These are phyloP conservation scores for Yarrowia yakushimensis DNA, from an alignment of 805 yeast species.

Conservation along the genomic window DNA sequence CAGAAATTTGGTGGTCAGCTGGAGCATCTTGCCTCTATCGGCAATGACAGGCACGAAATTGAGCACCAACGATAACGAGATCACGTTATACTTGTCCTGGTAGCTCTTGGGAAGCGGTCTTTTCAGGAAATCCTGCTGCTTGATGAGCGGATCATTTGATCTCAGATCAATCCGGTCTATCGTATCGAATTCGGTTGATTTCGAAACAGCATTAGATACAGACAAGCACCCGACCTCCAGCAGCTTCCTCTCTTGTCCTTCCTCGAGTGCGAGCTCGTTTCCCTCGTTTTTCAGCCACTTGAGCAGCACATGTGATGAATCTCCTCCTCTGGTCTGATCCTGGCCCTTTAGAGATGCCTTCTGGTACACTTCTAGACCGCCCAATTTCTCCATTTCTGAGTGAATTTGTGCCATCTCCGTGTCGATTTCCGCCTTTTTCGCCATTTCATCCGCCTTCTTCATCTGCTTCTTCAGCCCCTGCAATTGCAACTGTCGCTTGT, in stretches of 20 bases:
- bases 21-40: slow-evolving; percentile 75
- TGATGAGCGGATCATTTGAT: slow-evolving; percentile 69
- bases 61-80: slow-evolving; percentile 82
- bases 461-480: slow-evolving; percentile 1
- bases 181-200: slow-evolving; percentile 48
- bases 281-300: slow-evolving; percentile 55
- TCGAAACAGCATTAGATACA: slow-evolving; percentile 63
- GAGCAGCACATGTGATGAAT: slow-evolving; percentile 77
- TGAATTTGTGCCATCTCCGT: slow-evolving; percentile 51
- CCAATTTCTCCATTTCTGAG: slow-evolving; percentile 58
- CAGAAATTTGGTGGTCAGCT: slow-evolving; percentile 56
- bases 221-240: slow-evolving; percentile 84
- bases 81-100: slow-evolving; percentile 49
- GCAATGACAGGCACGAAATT: slow-evolving; percentile 78
- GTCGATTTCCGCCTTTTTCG: background rate
- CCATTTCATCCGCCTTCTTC: background rate
- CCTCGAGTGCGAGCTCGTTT: slow-evolving; percentile 12
- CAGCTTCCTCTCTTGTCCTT: slow-evolving; percentile 38
- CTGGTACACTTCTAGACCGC: slow-evolving; percentile 80
- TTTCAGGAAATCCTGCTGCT: slow-evolving; percentile 81
- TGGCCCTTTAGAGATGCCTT: slow-evolving; percentile 86
- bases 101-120: slow-evolving; percentile 53
- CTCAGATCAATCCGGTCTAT: slow-evolving; percentile 73
- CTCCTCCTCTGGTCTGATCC: slow-evolving; percentile 75
- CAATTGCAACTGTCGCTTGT: background rate